Conservation (phyloP, 78 protist species). For the Dictyostelium discoideum region DNA sequence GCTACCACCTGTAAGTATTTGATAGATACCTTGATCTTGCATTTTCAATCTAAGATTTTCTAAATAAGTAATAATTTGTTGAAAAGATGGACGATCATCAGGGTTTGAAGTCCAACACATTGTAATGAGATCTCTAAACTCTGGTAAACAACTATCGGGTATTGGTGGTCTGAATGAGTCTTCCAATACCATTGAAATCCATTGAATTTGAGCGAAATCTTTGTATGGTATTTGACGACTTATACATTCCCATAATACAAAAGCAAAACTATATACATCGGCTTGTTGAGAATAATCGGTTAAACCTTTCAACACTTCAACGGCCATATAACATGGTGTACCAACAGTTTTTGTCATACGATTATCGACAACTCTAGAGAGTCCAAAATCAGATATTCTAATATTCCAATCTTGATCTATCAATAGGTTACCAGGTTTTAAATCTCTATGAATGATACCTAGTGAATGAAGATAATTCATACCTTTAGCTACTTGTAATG, state of each 20-base stretch:
- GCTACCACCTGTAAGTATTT: background rate
- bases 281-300: conserved; percentile 51
- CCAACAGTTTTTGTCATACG: conserved; percentile 69
- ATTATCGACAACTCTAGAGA: conserved; percentile 8
- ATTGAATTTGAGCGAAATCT: conserved; percentile 24
- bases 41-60: background rate
- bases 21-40: conserved; percentile 20
- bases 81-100: conserved; percentile 19
- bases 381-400: conserved; percentile 51
- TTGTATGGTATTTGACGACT: conserved; percentile 44
- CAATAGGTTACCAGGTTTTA: conserved; percentile 51
- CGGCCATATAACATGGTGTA: conserved; percentile 67
- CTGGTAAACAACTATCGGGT: conserved; percentile 44
- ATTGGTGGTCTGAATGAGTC: conserved; percentile 33
- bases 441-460: conserved; percentile 79
- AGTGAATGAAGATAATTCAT: conserved; percentile 71
- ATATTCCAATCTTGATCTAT: conserved; percentile 73
- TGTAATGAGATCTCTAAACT: background rate
- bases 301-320: conserved; percentile 21
- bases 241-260: conserved; percentile 62
- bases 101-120: conserved; percentile 42
- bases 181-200: conserved; percentile 49
- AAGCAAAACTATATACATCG: conserved; percentile 57
- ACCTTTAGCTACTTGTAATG: conserved; percentile 35
- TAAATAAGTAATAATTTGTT: background rate